A percentile compares a stretch with the other conserved stretches of the same genome.
Evolutionary conservation across 2,329 filamentous ascomycete genomes (phyloP).

Genomic region (Fusarium dimerum): DNA sequence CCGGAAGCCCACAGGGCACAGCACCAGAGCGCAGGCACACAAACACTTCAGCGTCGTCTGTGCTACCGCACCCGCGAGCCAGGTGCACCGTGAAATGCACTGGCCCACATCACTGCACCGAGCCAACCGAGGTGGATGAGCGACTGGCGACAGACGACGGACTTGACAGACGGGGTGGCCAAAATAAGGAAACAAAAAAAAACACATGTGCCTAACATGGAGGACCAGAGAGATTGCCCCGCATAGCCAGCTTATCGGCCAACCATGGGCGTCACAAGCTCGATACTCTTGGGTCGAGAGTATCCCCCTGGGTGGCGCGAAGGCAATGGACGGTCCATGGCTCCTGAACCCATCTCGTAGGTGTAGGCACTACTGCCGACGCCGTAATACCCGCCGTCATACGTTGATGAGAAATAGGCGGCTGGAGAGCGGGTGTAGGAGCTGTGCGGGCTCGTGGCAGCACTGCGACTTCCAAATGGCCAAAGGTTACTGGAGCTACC

Average conservation of each 20-base stretch:
- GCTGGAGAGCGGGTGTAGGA: conserved; percentile 48
- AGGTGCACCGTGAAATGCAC: neutral
- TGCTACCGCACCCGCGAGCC: conserved; percentile 10
- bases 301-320: conserved; percentile 55
- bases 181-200: no score
- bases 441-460: conserved; percentile 52
- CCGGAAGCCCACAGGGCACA: no score
- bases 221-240: neutral
- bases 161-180: no score
- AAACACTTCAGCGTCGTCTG: conserved; percentile 3
- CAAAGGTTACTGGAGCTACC: conserved; percentile 48
- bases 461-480: conserved; percentile 53
- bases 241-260: conserved; percentile 41
- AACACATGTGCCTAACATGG: neutral
- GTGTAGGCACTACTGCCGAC: conserved; percentile 39
- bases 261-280: conserved; percentile 62
- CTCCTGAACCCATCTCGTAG: conserved; percentile 34
- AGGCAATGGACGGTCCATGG: conserved; percentile 58
- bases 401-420: conserved; percentile 53
- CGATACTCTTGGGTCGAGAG: conserved; percentile 62
- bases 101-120: neutral
- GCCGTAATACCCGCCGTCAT: conserved; percentile 45
- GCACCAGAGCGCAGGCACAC: no score
- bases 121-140: neutral
- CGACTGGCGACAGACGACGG: neutral